Base-by-base conservation (phyloP, 345 rosid genomes). In the Ceriops zippeliana region DNA sequence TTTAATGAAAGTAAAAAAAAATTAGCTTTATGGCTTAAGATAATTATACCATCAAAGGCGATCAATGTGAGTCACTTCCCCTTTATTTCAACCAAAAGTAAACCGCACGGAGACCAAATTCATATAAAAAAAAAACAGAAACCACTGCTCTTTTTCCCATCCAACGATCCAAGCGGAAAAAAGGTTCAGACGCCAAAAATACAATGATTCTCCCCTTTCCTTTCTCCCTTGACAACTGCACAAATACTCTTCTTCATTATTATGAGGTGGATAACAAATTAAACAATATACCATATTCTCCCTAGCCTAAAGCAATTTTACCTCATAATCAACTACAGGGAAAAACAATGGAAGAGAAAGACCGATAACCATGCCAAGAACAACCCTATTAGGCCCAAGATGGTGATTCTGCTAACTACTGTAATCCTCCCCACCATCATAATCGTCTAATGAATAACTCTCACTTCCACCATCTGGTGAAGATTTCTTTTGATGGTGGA, bases 401-500 rank as follows among this genome's bases (percentile, higher is more conserved):
- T 67, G 62, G 19, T 21, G 27, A 3, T 22, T 49, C 27, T 56
- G 35, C 27, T 56, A 21, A 6, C 19, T 67, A 5, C 79, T 71
- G 16, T 79, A 74, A 79, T 68, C 72, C n/a, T 66, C 84, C 47
- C 49, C 57, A 16, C 67, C 67, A 42, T 67, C 76, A 17, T 80
- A 81, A 8, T 73, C 77, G 9, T 87, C 16, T 19, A 3, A 78
- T 71, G 87, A 80, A n/a, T 82, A 83, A 56, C 66, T 75, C 59
- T 80, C 86, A 57, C 75, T 75, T 5, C 69, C 68, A 7, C 47
- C 67, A 13, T 61, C 79, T 4, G 82, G 61, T 24, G 83, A 67
- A 30, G 54, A 72, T 52, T n/a, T 78, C 92, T 68, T 88, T 95
- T 0, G 89, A 79, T 10, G 96, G 87, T 32, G 96, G 96, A 0